Evolutionary conservation across 2,329 filamentous ascomycete genomes (phyloP).

Genomic region (Phyllachora maydis): DNA sequence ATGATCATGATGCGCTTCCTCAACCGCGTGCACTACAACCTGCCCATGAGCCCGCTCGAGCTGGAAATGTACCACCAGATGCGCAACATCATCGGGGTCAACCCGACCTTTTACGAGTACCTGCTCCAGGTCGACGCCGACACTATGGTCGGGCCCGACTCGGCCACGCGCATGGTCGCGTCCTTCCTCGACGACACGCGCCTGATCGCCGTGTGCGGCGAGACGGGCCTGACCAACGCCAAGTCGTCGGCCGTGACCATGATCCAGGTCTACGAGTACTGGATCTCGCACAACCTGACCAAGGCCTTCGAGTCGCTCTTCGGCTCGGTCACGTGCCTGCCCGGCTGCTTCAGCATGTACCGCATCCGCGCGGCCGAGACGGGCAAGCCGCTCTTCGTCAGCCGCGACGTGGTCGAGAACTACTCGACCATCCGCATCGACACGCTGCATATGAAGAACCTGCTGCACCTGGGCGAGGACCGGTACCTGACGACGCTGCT

Average conservation of each 20-base stretch:
- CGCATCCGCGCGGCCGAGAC: conserved; percentile 88
- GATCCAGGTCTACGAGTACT: conserved; percentile 99
- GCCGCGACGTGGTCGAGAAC: conserved; percentile 86
- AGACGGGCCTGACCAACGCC: conserved; percentile 99
- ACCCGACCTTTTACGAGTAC: conserved; percentile 92
- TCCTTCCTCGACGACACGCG: conserved; percentile 98
- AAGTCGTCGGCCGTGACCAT: conserved; percentile 84
- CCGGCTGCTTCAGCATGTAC: conserved; percentile 99
- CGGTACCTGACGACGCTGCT: conserved; percentile 92
- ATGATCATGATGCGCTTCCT: conserved; percentile 99
- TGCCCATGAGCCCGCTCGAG: conserved; percentile 97
- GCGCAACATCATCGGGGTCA: conserved; percentile 97
- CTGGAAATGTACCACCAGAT: conserved; percentile 99
- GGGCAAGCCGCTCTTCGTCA: conserved; percentile 84
- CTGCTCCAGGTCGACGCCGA: conserved; percentile 99
- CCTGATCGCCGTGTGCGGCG: conserved; percentile 96
- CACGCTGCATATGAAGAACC: conserved; percentile 92
- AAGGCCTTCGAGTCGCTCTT: conserved; percentile 98
- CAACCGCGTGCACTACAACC: conserved; percentile 99
- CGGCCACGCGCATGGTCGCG: conserved; percentile 93
- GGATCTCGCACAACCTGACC: conserved; percentile 90
- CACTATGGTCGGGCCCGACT: conserved; percentile 97
- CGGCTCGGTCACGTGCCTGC: conserved; percentile 94
- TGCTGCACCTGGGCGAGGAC: conserved; percentile 81
- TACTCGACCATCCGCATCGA: conserved; percentile 99